A percentile compares a stretch with the other conserved stretches of the same genome.
Evolutionary conservation across 163 green algal species (phyloP).

Genomic region (Scenedesmus sp.): DNA sequence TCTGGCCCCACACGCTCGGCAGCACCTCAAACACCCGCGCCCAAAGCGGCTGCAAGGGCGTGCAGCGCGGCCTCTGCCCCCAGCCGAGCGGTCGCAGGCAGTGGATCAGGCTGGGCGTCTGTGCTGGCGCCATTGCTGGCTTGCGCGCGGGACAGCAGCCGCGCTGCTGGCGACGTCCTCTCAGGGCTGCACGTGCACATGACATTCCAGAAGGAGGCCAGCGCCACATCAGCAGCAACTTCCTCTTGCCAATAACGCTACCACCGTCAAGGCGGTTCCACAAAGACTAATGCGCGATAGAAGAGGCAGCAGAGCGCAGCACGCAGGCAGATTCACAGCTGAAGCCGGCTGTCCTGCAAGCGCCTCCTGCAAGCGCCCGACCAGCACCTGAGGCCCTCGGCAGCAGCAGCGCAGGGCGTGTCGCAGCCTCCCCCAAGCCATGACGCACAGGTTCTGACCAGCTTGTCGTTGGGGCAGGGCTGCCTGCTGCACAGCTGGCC

Average conservation of each 20-base stretch:
- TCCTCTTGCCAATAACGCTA: not conserved
- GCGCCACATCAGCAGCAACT: too few species aligned
- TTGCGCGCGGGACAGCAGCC: conserved; percentile 25
- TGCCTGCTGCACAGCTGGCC: conserved; percentile 61
- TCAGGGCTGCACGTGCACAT: not conserved
- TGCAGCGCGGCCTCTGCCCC: conserved; percentile 85
- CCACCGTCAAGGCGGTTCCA: too few species aligned
- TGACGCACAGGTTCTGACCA: conserved; percentile 88
- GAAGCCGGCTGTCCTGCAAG: not conserved
- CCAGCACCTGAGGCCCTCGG: conserved; percentile 49
- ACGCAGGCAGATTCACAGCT: not conserved
- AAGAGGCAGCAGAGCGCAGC: not conserved
- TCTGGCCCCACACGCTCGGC: conserved; percentile 80
- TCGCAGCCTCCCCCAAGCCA: conserved; percentile 81
- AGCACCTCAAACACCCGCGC: conserved; percentile 70
- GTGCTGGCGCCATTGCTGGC: not conserved
- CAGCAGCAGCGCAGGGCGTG: conserved; percentile 63
- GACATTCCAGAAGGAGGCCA: not conserved
- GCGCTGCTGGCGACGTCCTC: conserved; percentile 46
- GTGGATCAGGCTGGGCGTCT: conserved; percentile 20
- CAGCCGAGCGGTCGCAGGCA: conserved; percentile 62
- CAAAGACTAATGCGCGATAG: not conserved
- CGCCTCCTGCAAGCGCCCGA: not conserved
- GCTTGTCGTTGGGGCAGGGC: conserved; percentile 90
- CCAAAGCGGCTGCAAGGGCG: conserved; percentile 72